Base-by-base conservation (phyloP, 2,329 filamentous ascomycete genomes). In the Ophiocordyceps unilateralis region DNA sequence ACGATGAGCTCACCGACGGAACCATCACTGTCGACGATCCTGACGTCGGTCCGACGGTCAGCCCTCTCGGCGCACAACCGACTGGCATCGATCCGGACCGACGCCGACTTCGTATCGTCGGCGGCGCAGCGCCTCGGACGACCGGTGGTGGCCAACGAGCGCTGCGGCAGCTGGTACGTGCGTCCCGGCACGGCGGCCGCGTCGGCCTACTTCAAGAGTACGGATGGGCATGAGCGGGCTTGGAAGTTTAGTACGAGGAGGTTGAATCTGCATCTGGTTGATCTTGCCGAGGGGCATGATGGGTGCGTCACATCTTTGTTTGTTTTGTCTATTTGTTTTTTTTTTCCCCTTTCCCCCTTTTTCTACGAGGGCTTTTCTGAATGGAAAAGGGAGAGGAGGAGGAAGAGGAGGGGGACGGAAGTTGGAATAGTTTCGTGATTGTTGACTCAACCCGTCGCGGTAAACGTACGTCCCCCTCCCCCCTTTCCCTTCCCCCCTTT, bases 91-190 rank as follows among this genome's bases (percentile, higher is more conserved):
- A 89, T 96, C 58, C 66, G 70, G 46, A 64, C 71, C 23, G 91
- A 96, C 59, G 80, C 86, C 9, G 58, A 59, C 1, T 96, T 95
- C 58, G 83, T 91, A 20, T 59, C 65, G 8, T 78, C 86, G 0
- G 70, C 74, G 1, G 57, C 59, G 1, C 66, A 69, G 0, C 76
- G 69, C 45, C 51, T 20, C 38, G 17, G n/a, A 15, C 66, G 89
- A 1, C 86, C 87, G 0, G 66, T 96, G 1, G 68, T 96, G 14
- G 87, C 89, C 24, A 98, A 98, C 56, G 88, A 96, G 66, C 75
- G 91, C 46, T 96, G 91, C 58, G 91, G 91, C 1, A 89, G 84
- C 61, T 98, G 91, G 91, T 96, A 96, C 58, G 82, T 96, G 22
- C 63, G 68, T 28, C 80, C 80, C 0, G 59, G 59, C 8, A 54